Percentiles rank a stretch among this genome's conserved stretches.
Evolutionary conservation across 768 basidiomycete genomes (phyloP).

Genomic region (Dacryopinax spathularia): DNA sequence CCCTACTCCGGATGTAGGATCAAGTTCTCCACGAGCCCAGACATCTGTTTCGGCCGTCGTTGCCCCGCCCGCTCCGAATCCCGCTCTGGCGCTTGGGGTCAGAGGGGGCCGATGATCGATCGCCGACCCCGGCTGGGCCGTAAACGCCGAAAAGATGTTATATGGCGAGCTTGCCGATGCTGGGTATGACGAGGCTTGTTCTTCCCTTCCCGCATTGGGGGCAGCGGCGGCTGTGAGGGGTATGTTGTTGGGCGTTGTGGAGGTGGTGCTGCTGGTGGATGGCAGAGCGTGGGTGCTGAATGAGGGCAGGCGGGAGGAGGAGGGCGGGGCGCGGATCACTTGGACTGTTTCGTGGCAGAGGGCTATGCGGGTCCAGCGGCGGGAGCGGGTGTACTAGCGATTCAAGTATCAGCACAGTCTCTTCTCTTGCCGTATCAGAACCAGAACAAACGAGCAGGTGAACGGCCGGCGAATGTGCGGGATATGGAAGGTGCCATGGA

Average conservation of each 20-base stretch:
- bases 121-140: background rate
- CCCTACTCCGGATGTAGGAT: background rate
- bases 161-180: background rate
- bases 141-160: background rate
- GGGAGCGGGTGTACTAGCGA: conserved; percentile 60
- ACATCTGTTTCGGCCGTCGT: background rate
- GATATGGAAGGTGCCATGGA: background rate
- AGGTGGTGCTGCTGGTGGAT: background rate
- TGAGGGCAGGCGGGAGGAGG: too few species aligned
- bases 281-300: background rate
- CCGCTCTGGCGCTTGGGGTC: background rate
- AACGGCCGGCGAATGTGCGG: too few species aligned
- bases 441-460: too few species aligned
- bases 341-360: conserved; percentile 60
- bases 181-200: too few species aligned
- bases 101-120: background rate
- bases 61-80: background rate
- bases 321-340: conserved; percentile 9
- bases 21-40: background rate
- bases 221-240: background rate
- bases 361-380: conserved; percentile 79
- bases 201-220: background rate
- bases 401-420: background rate
- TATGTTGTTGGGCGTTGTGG: background rate
- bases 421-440: too few species aligned